Conservation (phyloP, 768 basidiomycete genomes). For the Xanthoconium stramineum region DNA sequence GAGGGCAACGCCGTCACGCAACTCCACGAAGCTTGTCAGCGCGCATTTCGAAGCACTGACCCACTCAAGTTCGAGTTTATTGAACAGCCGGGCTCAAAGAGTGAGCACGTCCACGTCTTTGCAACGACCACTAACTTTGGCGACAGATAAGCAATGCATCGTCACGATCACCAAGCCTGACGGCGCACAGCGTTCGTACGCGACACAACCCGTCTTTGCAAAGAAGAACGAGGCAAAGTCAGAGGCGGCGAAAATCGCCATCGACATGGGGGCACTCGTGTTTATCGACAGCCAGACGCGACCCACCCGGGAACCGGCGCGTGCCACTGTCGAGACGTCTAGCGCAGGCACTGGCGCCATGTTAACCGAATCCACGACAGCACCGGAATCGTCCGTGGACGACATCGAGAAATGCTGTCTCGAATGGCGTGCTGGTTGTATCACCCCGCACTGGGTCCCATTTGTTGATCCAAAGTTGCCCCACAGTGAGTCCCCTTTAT, state of each 20-base stretch:
- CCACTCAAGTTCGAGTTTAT: conserved; percentile 46
- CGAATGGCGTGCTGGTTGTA: conserved; percentile 51
- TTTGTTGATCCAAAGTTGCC: conserved; percentile 45
- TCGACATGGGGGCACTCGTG: conserved; percentile 47
- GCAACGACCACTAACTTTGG: conserved; percentile 1
- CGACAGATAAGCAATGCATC: conserved; percentile 55
- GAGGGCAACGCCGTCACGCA: conserved; percentile 29
- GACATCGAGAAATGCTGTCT: conserved; percentile 53
- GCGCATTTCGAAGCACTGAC: conserved; percentile 39
- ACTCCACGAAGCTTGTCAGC: conserved; percentile 43
- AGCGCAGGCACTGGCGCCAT: neutral
- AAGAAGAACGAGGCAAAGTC: conserved; percentile 53
- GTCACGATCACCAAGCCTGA: conserved; percentile 58
- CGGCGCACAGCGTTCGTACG: conserved; percentile 50
- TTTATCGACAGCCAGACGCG: conserved; percentile 34
- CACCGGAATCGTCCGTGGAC: conserved; percentile 22
- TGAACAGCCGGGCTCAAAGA: conserved; percentile 36
- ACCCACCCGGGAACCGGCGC: conserved; percentile 33
- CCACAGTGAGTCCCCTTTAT: conserved; percentile 36
- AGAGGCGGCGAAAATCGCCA: conserved; percentile 49
- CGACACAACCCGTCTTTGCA: conserved; percentile 42
- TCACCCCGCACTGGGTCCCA: conserved; percentile 52
- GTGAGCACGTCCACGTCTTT: conserved; percentile 25
- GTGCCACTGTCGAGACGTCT: conserved; percentile 13
- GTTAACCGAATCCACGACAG: neutral